Base-by-base conservation (phyloP, 208 protist genomes). In the Phytomonas francai region DNA sequence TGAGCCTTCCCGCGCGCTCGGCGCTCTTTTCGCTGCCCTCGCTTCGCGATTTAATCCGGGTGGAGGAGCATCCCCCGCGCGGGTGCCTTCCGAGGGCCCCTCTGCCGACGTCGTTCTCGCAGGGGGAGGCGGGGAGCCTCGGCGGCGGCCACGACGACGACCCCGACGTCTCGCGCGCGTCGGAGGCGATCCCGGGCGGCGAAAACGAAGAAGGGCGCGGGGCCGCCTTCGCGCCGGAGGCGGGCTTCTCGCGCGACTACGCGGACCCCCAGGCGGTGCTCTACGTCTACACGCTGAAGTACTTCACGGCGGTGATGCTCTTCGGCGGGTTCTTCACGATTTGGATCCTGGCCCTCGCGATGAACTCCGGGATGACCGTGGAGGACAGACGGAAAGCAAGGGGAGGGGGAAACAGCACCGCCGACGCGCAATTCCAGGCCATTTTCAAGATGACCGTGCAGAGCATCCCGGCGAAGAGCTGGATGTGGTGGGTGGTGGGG, bases 361-460 rank as follows among this genome's bases (percentile, higher is more conserved):
- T 64, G 45, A 70, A 68, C 2, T 84, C 89, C 65, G 49, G 84
- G 63, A 80, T 82, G 65, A 56, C 32, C 7, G 92, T 80, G 65
- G 56, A 68, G 4, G 29, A 68, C n/a, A n/a, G n/a, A n/a, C n/a
- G n/a, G n/a, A n/a, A 12, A 22, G 59, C 19, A 45, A 9, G 4
- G 14, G 28, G 22, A 62, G 19, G 11, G 25, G 14, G 22, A n/a
- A 75, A 62, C 32, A 69, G 72, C 22, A 70, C 71, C 11, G 63
- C 71, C 5, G 80, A 76, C 49, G 85, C 87, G 25, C 74, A 76
- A 14, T 68, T 91, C 60, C 81, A 65, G 42, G 89, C 87, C 31
- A 67, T 95, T n/a, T 92, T 90, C 74, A 87, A 95, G 65, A 68
- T 95, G 56, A 89, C 87, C 12, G 73, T 83, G 28, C 76, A 83